Base-by-base conservation (phyloP, 768 basidiomycete species). In the Flagelloscypha sp. region DNA sequence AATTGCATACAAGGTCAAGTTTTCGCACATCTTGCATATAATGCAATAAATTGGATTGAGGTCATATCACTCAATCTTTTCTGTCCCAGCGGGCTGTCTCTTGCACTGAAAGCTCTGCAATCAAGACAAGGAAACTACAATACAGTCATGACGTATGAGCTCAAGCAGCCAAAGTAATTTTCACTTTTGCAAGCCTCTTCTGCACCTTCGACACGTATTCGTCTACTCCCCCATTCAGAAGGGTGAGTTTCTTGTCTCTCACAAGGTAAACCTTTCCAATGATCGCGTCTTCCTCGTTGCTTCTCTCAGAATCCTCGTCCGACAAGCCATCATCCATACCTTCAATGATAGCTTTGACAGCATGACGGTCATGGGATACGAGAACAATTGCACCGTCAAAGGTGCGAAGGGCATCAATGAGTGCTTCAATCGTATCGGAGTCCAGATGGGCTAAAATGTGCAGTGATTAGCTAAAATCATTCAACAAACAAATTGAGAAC, bases 361-460 rank as follows among this genome's bases (percentile, higher is more conserved):
- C 49, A 21, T 43, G 62, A 50, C 72, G 59, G 45, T 84, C 81
- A 47, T 84, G 81, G 29, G 74, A 79, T 32, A 82, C 69, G n/a
- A 81, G 57, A 7, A 80, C 56, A 20, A 82, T 48, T 1, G 69
- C 76, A 1, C 81, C 79, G 18, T 53, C 55, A 44, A 66, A 83
- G 10, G 49, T 53, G 31, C 61, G 61, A 27, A 83, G 57, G 6
- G 73, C 68, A 15, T 59, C 56, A 1, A 72, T 69, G 2, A 84
- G 55, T 0, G 72, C 73, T 39, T 65, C 54, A 21, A 81, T 72
- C 3, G 76, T 80, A 17, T 69, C 65, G 27, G 66, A 61, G 50
- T 84, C 80, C 27, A 84, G 54, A 55, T 84, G 81, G n/a, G 79
- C n/a, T n/a, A n/a, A n/a, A n/a, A n/a, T n/a, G n/a, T n/a, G n/a